These are phyloP conservation scores for Epicoccum sorghinum DNA, from an alignment of 2,329 filamentous ascomycete genomes.

Conservation along the genomic window DNA sequence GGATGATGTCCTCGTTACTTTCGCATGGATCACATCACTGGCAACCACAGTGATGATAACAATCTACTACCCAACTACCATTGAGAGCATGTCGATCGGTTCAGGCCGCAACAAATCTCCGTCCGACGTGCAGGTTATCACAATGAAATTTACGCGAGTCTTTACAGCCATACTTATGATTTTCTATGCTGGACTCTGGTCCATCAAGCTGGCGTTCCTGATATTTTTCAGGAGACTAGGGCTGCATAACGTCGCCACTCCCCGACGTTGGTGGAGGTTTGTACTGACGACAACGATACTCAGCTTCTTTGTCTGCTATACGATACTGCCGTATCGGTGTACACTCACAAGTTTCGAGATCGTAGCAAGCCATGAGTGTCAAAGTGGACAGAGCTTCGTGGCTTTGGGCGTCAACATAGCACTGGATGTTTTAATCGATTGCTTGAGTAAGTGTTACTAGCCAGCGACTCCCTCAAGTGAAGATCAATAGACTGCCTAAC, in stretches of 20 bases:
- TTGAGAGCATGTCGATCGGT: constrained; percentile 12
- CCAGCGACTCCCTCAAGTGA: no score
- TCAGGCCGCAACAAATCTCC: neutral
- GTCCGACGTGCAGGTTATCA: constrained; percentile 9
- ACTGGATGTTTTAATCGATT: constrained; percentile 21
- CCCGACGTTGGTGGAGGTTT: constrained; percentile 13
- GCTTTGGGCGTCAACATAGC: constrained; percentile 17
- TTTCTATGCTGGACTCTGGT: constrained; percentile 22
- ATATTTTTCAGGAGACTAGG: constrained; percentile 23
- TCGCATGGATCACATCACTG: neutral
- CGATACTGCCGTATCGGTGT: constrained; percentile 19
- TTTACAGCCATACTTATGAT: constrained; percentile 13
- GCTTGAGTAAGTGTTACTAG: constrained; percentile 15
- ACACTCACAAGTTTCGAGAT: constrained; percentile 12
- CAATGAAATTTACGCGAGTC: constrained; percentile 14
- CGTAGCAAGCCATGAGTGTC: constrained; percentile 4
- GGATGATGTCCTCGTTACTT: constrained; percentile 12
- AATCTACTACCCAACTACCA: constrained; percentile 2
- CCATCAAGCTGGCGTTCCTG: constrained; percentile 21
- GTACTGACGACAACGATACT: constrained; percentile 2
- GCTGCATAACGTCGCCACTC: neutral
- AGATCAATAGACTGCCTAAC: neutral
- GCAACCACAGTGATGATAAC: constrained; percentile 4
- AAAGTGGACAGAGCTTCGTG: constrained; percentile 10
- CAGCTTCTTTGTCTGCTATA: constrained; percentile 12